Percentiles rank a stretch among this genome's conserved stretches.
Evolutionary conservation across 148 eudicot species (phyloP).

Genomic region (Silene latifolia): DNA sequence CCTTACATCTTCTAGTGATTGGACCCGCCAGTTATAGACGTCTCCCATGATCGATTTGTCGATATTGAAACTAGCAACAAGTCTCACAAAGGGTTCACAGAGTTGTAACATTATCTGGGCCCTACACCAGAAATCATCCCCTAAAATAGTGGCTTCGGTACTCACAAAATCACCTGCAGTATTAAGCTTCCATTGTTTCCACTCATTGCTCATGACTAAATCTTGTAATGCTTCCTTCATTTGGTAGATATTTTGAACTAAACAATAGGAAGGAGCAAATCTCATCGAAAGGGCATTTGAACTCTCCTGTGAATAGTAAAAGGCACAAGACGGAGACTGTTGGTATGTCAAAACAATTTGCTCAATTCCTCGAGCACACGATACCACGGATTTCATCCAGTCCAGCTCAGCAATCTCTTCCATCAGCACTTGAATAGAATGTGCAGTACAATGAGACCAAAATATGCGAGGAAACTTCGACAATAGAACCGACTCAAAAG

Average conservation of each 20-base stretch:
- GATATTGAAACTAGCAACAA: conserved; percentile 29
- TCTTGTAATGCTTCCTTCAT: conserved; percentile 35
- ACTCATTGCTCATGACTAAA: conserved; percentile 35
- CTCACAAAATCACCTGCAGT: conserved; percentile 26
- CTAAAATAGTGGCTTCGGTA: conserved; percentile 33
- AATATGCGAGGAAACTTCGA: conserved; percentile 41
- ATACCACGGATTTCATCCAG: conserved; percentile 45
- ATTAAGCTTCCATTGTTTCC: conserved; percentile 47
- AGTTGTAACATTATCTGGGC: conserved; percentile 42
- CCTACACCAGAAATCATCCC: conserved; percentile 43
- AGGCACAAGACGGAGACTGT: conserved; percentile 15
- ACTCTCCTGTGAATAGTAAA: conserved; percentile 19
- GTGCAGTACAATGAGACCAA: conserved; percentile 54
- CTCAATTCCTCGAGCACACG: conserved; percentile 40
- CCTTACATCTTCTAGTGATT: conserved; percentile 40
- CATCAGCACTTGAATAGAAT: conserved; percentile 40
- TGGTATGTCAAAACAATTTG: conserved; percentile 30
- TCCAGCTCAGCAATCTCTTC: conserved; percentile 47
- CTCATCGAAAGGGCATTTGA: conserved; percentile 29
- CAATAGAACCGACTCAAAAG: conserved; percentile 35
- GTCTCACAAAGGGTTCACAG: conserved; percentile 39
- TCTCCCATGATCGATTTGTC: conserved; percentile 44
- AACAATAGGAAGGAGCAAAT: conserved; percentile 39
- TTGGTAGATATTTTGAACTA: conserved; percentile 30
- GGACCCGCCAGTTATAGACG: conserved; percentile 46